Evolutionary conservation across 768 basidiomycete genomes (phyloP).

Genomic region (Austroboletus festivus): DNA sequence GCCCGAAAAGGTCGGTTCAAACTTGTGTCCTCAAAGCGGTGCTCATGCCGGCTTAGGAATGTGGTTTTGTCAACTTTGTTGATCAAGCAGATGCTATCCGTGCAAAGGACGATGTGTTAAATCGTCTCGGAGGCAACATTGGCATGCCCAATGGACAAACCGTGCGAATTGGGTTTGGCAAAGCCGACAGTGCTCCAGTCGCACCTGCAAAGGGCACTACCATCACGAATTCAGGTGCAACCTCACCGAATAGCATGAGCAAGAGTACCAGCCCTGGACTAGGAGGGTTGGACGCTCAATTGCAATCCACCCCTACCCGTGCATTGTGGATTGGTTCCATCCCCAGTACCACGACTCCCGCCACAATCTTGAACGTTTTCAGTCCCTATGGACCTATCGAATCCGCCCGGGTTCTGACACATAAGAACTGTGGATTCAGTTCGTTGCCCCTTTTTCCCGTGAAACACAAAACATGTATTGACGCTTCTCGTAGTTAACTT

Average conservation of each 20-base stretch:
- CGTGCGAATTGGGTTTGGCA: slow-evolving; percentile 97
- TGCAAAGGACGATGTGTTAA: slow-evolving; percentile 96
- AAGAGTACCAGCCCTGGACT: slow-evolving; percentile 55
- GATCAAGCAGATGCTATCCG: slow-evolving; percentile 94
- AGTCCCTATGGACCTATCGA: slow-evolving; percentile 98
- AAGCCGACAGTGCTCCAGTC: slow-evolving; percentile 93
- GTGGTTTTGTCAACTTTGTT: slow-evolving; percentile 98
- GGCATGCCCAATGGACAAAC: slow-evolving; percentile 94
- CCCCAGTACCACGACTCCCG: slow-evolving; percentile 91
- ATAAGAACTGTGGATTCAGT: slow-evolving; percentile 96
- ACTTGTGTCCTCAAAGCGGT: background rate
- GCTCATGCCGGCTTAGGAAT: slow-evolving; percentile 64
- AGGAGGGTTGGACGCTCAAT: slow-evolving; percentile 76
- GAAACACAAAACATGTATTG: background rate
- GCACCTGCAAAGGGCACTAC: slow-evolving; percentile 77
- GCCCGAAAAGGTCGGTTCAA: slow-evolving; percentile 81
- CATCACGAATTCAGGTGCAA: slow-evolving; percentile 59
- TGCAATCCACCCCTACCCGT: slow-evolving; percentile 89
- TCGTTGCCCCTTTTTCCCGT: slow-evolving; percentile 29
- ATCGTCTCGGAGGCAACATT: slow-evolving; percentile 90
- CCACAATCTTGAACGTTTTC: slow-evolving; percentile 92
- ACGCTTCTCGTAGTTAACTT: slow-evolving; percentile 71
- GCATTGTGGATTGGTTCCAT: slow-evolving; percentile 98
- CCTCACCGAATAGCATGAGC: slow-evolving; percentile 53
- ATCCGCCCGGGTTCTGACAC: slow-evolving; percentile 91